Evolutionary conservation across 202 grass and related monocot genomes (phyloP), one percentile per base, ranked within the genome.

Genomic region (Saccharum hybrid): DNA sequence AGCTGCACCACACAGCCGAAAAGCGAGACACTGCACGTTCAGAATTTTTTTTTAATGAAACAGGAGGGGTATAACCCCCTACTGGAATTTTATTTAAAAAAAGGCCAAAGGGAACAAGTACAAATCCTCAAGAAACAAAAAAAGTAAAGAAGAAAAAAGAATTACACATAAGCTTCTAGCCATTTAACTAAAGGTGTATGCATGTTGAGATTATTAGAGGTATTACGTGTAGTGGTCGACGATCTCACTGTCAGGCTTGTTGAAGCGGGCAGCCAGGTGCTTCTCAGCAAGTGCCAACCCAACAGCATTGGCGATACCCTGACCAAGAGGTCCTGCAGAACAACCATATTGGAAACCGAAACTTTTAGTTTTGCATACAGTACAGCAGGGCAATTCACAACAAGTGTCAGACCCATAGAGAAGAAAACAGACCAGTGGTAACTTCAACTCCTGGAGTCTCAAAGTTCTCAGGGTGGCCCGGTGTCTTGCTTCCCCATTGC

Each of bases 381-480:
- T 26, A 38, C 11, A 23, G 7, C 15, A 76, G 63, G 63, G 52
- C 36, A 84, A 51, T n/a, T 33, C 36, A 84, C 38, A 72, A 2
- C 19, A 39, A 38, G 3, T 76, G 22, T 59, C 23, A 71, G 75
- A 28, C 54, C 5, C 4, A 16, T 54, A 62, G 16, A 72, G 73
- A 61, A 81, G 37, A 67, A 86, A 75, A 83, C 79, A 75, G 56
- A 96, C 93, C 93, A 48, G 93, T 96, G 37, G 93, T 96, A 71
- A 96, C 93, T 93, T 96, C 93, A 71, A 96, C 39, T 52, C 93
- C 90, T 1, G 93, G 93, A 21, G 93, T 96, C 88, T 93, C 93
- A n/a, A 96, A 96, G 81, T 96, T 96, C 71, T 96, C 93, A 2
- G 93, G 93, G 73, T 96, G 93, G 1, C 93, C 93, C 0, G 93